Conservation (phyloP, 2,329 filamentous ascomycete species). For the Purpureocillium takamizusanense region DNA sequence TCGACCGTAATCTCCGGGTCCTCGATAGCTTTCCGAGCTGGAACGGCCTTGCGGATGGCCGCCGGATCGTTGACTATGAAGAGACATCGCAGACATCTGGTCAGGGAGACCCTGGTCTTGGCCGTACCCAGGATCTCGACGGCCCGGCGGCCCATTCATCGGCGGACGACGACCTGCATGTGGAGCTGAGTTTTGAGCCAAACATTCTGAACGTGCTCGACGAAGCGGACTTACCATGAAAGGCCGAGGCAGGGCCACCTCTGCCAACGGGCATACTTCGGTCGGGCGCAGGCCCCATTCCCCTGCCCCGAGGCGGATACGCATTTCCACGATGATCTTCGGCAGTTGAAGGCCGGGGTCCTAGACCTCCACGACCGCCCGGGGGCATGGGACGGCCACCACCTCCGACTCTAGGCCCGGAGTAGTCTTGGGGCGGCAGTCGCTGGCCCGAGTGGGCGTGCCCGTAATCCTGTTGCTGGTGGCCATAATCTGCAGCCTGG, state of each 20-base stretch:
- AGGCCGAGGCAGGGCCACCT: conserved; percentile 29
- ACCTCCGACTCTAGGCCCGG: conserved; percentile 30
- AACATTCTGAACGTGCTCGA: too few relatives aligned
- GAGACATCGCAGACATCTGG: conserved; percentile 25
- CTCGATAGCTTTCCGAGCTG: conserved; percentile 16
- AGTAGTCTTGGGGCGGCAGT: conserved; percentile 34
- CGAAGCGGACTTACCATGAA: too few relatives aligned
- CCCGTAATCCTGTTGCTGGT: conserved; percentile 33
- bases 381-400: conserved; percentile 31
- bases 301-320: conserved; percentile 26
- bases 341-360: conserved; percentile 29
- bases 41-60: conserved; percentile 11
- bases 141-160: conserved; percentile 9
- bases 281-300: conserved; percentile 18
- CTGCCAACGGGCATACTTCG: conserved; percentile 8
- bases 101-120: conserved; percentile 20
- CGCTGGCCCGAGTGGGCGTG: conserved; percentile 30
- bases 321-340: conserved; percentile 26
- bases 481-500: conserved; percentile 31
- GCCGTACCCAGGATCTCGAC: conserved; percentile 12
- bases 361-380: conserved; percentile 35
- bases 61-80: conserved; percentile 18
- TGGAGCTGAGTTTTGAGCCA: too few relatives aligned
- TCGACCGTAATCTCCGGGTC: conserved; percentile 16
- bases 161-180: conserved; percentile 11